A percentile compares a stretch with the other conserved stretches of the same genome.
Evolutionary conservation across 2,329 filamentous ascomycete genomes (phyloP).

Genomic region (Penicillium sp.): DNA sequence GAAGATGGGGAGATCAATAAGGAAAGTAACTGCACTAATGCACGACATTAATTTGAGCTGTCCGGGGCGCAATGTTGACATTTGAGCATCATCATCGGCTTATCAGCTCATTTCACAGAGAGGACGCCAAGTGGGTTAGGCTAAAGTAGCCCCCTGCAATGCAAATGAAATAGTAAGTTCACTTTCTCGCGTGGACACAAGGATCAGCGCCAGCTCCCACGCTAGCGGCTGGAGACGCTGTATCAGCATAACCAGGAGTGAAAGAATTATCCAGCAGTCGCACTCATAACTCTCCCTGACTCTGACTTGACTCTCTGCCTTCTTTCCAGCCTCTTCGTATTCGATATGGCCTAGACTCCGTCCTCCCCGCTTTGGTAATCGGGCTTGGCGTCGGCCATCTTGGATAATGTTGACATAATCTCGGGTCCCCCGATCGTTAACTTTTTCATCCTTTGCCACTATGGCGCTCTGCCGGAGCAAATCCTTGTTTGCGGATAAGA

Average conservation of each 20-base stretch:
- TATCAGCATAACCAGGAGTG: neutral
- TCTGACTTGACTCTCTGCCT: neutral
- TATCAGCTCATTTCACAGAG: neutral
- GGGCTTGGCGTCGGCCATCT: neutral
- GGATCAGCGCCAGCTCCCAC: conserved; percentile 22
- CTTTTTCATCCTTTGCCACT: neutral
- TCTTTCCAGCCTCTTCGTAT: conserved; percentile 9
- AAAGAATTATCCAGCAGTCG: neutral
- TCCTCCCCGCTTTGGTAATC: neutral
- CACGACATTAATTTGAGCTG: conserved; percentile 21
- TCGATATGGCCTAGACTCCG: neutral
- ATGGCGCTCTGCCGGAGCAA: neutral
- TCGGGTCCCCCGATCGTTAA: neutral
- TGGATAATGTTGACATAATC: neutral
- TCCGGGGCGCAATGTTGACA: neutral
- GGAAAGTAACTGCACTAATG: conserved; percentile 24
- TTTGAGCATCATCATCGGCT: neutral
- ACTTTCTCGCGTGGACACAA: conserved; percentile 27
- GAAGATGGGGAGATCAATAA: conserved; percentile 14
- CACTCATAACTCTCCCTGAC: neutral
- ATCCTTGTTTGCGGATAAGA: neutral
- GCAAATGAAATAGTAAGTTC: neutral
- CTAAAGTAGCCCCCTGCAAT: conserved; percentile 3
- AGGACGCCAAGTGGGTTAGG: neutral
- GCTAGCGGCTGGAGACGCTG: neutral